Base-by-base conservation (phyloP, 1,284 basidiomycete species). In the Anthracocystis walkeri region DNA sequence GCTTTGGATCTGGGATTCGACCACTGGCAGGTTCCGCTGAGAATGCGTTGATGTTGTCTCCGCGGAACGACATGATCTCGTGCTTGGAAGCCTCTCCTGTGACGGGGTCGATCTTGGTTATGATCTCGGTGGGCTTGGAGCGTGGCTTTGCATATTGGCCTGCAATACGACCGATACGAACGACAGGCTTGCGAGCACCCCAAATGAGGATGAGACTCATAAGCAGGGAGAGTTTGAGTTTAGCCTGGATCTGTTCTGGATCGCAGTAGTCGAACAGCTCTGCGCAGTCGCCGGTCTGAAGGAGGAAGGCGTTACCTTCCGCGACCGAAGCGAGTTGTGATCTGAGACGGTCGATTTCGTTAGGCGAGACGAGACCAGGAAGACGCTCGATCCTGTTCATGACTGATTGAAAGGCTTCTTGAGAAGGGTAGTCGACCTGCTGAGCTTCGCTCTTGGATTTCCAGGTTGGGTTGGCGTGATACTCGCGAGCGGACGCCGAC, bases 211-310 rank as follows among this genome's bases (percentile, higher is more conserved):
- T 94, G 50, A 99, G 89, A 18, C 94, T 96, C 89, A 98, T 97
- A 14, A 95, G 93, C 7, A 99, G 89, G 77, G 97, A 93, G 25
- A 99, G 89, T 6, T 95, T 95, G 59, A 99, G 91, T 85, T 97
- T 97, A 58, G 92, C 91, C 54, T 95, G 91, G 77, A 99, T 95
- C 69, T 95, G 95, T 86, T 94, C 91, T 0, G 93, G 94, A 86
- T 96, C 82, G 80, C 86, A 87, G 58, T 87, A 86, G 52, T 85
- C 81, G 59, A 87, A 87, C 7, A 86, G 81, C 77, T 87, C 95
- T 23, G 95, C 96, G 81, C 95, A 99, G 84, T 99, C 97, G 11
- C 96, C 97, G 2, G 95, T 95, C 77, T 99, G 96, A 0, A 99
- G 89, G 31, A 99, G 88, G 86, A 99, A 99, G 0, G 94, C 94